phyloP scores from a whole-genome alignment of 2,329 filamentous ascomycete species.

The Metarhizium anisopliae region DNA sequence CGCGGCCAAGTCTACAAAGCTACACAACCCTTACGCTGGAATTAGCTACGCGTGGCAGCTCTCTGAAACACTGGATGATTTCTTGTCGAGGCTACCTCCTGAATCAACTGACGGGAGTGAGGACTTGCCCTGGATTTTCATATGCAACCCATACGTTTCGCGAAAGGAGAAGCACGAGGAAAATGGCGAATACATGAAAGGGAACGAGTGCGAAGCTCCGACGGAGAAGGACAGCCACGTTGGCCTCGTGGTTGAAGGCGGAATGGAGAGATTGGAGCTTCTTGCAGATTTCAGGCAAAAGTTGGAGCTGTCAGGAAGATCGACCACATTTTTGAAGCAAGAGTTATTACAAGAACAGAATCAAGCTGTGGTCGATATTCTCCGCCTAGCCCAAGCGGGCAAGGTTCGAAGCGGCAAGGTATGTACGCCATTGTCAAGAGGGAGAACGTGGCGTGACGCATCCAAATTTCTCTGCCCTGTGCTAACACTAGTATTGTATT shows the following conservation, averaged over 20 bases:
- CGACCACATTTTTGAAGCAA: slow-evolving; percentile 27
- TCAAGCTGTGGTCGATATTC: slow-evolving; percentile 44
- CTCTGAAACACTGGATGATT: slow-evolving; percentile 53
- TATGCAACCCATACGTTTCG: slow-evolving; percentile 52
- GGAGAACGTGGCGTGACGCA: background rate
- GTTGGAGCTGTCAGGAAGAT: slow-evolving; percentile 29
- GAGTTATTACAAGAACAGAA: slow-evolving; percentile 42
- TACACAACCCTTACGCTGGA: slow-evolving; percentile 53
- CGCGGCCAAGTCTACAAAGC: slow-evolving; percentile 15
- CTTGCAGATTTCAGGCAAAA: slow-evolving; percentile 38
- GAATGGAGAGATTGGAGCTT: slow-evolving; percentile 39
- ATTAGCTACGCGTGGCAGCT: slow-evolving; percentile 50
- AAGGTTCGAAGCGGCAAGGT: slow-evolving; percentile 60
- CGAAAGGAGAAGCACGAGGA: slow-evolving; percentile 23
- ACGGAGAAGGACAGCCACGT: slow-evolving; percentile 36
- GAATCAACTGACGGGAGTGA: slow-evolving; percentile 42
- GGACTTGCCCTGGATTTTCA: slow-evolving; percentile 60
- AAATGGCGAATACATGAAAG: slow-evolving; percentile 28
- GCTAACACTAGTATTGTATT: background rate
- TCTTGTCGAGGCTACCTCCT: slow-evolving; percentile 61
- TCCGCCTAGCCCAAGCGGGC: slow-evolving; percentile 49
- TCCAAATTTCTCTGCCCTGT: background rate
- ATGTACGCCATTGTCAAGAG: background rate
- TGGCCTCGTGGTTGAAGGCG: slow-evolving; percentile 41
- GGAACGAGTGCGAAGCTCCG: slow-evolving; percentile 41